phyloP scores from a whole-genome alignment of 2,329 filamentous ascomycete species.

The Fusarium sacchari region DNA sequence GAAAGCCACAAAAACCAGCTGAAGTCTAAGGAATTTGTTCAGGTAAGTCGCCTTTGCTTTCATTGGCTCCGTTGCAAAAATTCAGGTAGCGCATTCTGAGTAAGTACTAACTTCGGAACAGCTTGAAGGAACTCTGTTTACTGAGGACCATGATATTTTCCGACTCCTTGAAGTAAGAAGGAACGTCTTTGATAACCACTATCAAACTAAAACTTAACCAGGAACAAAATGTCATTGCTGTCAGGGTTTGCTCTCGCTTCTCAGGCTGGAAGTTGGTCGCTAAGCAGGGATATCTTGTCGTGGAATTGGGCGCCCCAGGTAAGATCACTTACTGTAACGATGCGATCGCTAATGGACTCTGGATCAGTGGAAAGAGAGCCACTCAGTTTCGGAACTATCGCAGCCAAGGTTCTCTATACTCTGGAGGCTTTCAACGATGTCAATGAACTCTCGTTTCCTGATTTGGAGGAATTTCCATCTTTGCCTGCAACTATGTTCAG shows the following conservation, averaged over 20 bases:
- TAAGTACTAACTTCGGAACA: neutral
- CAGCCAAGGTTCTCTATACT: neutral
- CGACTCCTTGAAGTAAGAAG: neutral
- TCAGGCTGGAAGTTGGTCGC: neutral
- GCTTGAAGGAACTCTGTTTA: neutral
- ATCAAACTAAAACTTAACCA: rapidly evolving
- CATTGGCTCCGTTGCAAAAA: neutral
- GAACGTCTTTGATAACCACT: rapidly evolving
- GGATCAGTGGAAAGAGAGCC: neutral
- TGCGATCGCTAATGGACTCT: neutral
- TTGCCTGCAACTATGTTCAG: rapidly evolving
- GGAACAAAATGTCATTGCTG: neutral
- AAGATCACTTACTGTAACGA: neutral
- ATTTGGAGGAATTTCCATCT: neutral
- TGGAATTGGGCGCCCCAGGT: neutral
- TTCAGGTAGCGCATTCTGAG: neutral
- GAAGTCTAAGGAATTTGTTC: neutral
- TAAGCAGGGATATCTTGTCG: neutral
- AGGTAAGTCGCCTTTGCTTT: neutral
- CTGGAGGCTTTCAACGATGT: neutral
- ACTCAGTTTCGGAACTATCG: neutral
- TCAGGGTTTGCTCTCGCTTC: neutral
- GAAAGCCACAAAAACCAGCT: neutral
- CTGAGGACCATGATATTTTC: neutral
- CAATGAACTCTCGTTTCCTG: neutral